Base-by-base conservation (phyloP, 805 yeast genomes). In the Yamadazyma sp. region DNA sequence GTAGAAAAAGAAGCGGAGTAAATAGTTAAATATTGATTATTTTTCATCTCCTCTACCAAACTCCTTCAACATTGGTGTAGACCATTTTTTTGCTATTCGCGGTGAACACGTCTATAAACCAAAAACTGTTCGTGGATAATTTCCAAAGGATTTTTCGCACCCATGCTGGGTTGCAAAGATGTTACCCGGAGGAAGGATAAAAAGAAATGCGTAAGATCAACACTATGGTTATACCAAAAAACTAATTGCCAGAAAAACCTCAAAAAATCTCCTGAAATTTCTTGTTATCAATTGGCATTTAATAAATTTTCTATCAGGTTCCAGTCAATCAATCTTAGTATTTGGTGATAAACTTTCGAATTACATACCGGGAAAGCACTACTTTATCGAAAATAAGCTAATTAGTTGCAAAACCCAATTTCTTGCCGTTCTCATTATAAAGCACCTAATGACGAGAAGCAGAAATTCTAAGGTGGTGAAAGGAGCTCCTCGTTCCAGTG, bases 1-100 rank as follows among this genome's bases (percentile, higher is more conserved):
- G 13, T 11, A 14, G 15, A 18, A 27, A 37, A 62, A 56, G 23
- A 21, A 27, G 26, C 48, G 42, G 28, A 60, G 35, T 47, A 32
- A 13, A 57, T 52, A 48, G 60, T 55, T 24, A 8, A 31, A 26
- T 30, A 31, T 30, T 31, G 32, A 31, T 31, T 5, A 11, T 19
- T 18, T 19, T 37, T 5, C 10, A 21, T 28, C 14, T 15, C 4
- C 19, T 7, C 8, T 7, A 8, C 8, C 6, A 35, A 36, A 36
- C 40, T 36, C 40, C 30, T 9, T 20, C 29, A 36, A 36, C 35
- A 36, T 36, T 36, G 40, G 40, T 21, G 21, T 28, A 8, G 17
- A 27, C 13, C 18, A 24, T 19, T 34, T 34, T 28, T 21, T 22
- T 6, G 6, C 27, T n/a, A n/a, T n/a, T n/a, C 38, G 38, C 38